Base-by-base conservation (phyloP, 441 rosid species). In the Erodium moschatum region DNA sequence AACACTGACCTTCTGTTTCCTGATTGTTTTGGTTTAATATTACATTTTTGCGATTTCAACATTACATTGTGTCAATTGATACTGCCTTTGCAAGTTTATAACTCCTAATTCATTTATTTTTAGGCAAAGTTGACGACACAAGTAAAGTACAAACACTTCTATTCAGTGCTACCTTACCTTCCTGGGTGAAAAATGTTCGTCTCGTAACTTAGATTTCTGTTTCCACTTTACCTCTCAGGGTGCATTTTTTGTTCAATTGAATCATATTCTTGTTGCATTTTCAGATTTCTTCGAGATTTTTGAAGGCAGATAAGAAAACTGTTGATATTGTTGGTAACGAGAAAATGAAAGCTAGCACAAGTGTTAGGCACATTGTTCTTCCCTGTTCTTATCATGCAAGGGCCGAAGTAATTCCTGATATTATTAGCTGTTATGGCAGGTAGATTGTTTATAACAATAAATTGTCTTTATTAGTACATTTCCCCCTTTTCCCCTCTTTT, bases 321-420 rank as follows among this genome's bases (percentile, higher is more conserved):
- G 87, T 88, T 64, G 97, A 94, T 86, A 97, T 94, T 75, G 99
- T 94, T 71, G 99, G 97, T 69, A 89, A 91, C 73, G 96, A 89
- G 78, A 91, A 88, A 75, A 88, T 91, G 97, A 94, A 91, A 81
- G 97, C 99, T 40, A 94, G 97, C 74, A 88, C 82, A 31, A 91
- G 70, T 76, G 98, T 91, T 40, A 82, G 92, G 78, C 98, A 94
- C 75, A 86, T 91, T 70, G 87, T 83, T 64, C 80, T 94, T 74
- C 97, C 97, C 48, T 91, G 97, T 75, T 76, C 80, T 75, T 71
- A 79, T 70, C 65, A 85, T 13, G 99, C 97, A 11, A 86, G 85
- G 78, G 48, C 90, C 69, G 83, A 84, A 73, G 62, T 94, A 73
- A 91, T 94, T 70, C 98, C 97, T 60, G 97, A 94, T 82, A 40